Percentiles rank a stretch among this genome's conserved stretches.
phyloP scores from a whole-genome alignment of 441 rosid genomes.

The Rhodomyrtus psidioides region DNA sequence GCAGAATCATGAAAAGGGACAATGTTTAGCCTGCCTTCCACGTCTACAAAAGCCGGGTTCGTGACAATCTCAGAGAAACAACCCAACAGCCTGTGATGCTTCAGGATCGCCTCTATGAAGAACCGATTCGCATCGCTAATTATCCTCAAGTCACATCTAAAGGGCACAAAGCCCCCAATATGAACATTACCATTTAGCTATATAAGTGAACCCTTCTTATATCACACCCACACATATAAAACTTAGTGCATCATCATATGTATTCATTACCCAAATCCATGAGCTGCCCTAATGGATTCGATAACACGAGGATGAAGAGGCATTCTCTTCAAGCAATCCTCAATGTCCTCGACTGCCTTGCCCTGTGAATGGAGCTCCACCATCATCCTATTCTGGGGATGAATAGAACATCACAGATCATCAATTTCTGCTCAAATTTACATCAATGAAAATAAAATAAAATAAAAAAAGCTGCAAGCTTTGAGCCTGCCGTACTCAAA shows the following conservation, averaged over 20 bases:
- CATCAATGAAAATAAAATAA: not conserved
- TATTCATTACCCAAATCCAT: conserved; percentile 40
- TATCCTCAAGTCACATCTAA: conserved; percentile 71
- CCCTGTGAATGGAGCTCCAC: conserved; percentile 69
- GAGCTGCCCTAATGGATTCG: conserved; percentile 51
- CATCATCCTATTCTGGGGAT: conserved; percentile 82
- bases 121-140: conserved; percentile 78
- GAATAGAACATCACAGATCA: not conserved
- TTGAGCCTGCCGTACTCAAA: not conserved
- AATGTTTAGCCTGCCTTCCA: conserved; percentile 47
- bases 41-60: conserved; percentile 44
- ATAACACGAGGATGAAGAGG: conserved; percentile 38
- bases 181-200: not conserved
- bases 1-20: conserved; percentile 43
- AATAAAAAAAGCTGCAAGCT: not conserved
- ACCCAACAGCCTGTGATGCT: conserved; percentile 45
- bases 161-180: not conserved
- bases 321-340: conserved; percentile 39
- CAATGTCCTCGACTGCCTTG: conserved; percentile 48
- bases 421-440: not conserved
- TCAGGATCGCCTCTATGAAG: conserved; percentile 75
- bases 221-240: not conserved
- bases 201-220: not conserved
- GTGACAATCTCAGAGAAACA: conserved; percentile 67
- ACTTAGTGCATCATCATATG: not conserved